phyloP scores from a whole-genome alignment of 495 filamentous ascomycete genomes.

The Annulohypoxylon bovei region DNA sequence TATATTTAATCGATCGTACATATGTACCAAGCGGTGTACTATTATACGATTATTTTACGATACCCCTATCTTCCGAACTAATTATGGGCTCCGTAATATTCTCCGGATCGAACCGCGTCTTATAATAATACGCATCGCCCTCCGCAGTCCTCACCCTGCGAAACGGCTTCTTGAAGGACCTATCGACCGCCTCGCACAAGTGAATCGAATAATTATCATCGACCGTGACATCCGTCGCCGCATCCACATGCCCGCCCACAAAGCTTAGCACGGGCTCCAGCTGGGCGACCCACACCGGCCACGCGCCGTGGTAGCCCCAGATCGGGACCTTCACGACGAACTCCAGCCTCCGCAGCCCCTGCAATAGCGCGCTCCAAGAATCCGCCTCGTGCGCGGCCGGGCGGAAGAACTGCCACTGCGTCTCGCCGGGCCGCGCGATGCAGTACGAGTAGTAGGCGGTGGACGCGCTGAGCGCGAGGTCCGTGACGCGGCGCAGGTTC shows the following conservation, averaged over 20 bases:
- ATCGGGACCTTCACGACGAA: background rate
- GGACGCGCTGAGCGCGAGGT: background rate
- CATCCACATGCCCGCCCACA: constrained; percentile 19
- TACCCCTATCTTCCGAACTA: background rate
- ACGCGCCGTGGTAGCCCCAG: background rate
- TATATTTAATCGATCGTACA: background rate
- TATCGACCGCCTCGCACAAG: constrained; percentile 25
- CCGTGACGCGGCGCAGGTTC: constrained; percentile 10
- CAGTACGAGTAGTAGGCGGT: constrained; percentile 2
- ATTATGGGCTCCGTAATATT: constrained; percentile 18
- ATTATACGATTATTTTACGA: background rate
- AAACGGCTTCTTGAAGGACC: constrained; percentile 22
- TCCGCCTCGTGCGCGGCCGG: background rate
- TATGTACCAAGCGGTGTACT: background rate
- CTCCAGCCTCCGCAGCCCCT: background rate
- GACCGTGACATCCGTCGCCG: constrained; percentile 9
- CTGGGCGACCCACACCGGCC: constrained; percentile 11
- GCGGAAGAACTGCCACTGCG: constrained; percentile 21
- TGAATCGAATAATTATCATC: constrained; percentile 31
- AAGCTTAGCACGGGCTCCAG: constrained; percentile 20
- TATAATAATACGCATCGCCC: constrained; percentile 21
- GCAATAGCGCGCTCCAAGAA: constrained; percentile 7
- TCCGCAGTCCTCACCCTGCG: constrained; percentile 12
- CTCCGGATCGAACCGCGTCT: constrained; percentile 22
- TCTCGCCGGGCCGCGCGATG: constrained; percentile 2